A percentile compares a stretch with the other conserved stretches of the same genome.
Evolutionary conservation across 768 basidiomycete species (phyloP).

Genomic region (Boletus reticulatus): DNA sequence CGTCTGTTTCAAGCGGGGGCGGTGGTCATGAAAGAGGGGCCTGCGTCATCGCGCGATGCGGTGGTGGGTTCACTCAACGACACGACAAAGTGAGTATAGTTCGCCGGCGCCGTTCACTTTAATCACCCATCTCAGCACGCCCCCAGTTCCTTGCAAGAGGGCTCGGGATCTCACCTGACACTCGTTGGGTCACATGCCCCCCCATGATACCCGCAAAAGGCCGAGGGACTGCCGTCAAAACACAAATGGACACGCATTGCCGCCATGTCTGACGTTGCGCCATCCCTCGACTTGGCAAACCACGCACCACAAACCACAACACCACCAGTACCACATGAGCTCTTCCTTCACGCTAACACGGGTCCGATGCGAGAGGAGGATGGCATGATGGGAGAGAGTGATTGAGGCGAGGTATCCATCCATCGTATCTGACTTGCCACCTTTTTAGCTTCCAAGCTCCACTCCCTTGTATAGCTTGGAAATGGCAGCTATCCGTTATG

Average conservation of each 20-base stretch:
- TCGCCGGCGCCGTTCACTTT: neutral
- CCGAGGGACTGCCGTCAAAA: neutral
- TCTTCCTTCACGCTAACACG: too few species aligned
- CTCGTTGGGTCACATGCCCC: neutral
- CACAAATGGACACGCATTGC: neutral
- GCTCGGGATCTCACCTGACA: neutral
- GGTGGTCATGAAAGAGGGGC: neutral
- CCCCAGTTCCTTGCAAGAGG: neutral
- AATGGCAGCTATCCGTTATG: slow-evolving; percentile 3
- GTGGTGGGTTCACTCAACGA: neutral
- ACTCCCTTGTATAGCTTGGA: too few species aligned
- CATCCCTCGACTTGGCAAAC: neutral
- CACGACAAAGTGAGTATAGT: too few species aligned
- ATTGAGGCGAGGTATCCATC: neutral
- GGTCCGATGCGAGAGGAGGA: neutral
- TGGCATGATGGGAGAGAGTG: neutral
- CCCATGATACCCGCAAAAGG: neutral
- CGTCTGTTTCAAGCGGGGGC: neutral
- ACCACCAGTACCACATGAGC: too few species aligned
- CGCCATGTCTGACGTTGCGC: neutral
- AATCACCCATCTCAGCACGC: neutral
- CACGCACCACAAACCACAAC: neutral
- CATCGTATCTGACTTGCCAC: too few species aligned
- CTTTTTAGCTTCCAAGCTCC: too few species aligned
- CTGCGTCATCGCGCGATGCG: slow-evolving; percentile 3